Conservation (phyloP, 164 flowering plant genomes). For the Nymphaea thermarum region DNA sequence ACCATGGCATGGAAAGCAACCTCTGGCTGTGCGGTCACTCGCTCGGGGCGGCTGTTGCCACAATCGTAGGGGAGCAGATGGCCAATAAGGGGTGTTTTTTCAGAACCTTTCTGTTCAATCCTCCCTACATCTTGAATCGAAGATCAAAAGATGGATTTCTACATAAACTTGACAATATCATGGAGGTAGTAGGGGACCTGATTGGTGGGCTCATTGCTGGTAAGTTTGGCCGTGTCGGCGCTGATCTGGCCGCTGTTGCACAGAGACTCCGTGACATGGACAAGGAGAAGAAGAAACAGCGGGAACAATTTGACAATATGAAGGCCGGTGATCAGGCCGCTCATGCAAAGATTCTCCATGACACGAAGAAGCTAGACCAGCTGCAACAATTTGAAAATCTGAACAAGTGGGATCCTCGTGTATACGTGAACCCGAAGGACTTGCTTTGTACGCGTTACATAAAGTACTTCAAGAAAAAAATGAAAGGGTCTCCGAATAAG, state of each 20-base stretch:
- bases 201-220: constrained; percentile 27
- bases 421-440: constrained; percentile 55
- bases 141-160: constrained; percentile 44
- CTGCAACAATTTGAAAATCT: constrained; percentile 18
- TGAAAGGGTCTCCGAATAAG: too few species aligned
- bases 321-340: constrained; percentile 6
- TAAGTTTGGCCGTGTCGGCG: constrained; percentile 41
- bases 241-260: constrained; percentile 45
- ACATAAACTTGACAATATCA: too few species aligned
- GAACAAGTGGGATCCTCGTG: constrained; percentile 44
- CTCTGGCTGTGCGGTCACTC: constrained; percentile 91
- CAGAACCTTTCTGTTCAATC: constrained; percentile 69
- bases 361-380: too few species aligned
- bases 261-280: too few species aligned
- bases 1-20: constrained; percentile 20
- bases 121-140: constrained; percentile 65
- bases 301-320: too few species aligned
- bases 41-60: constrained; percentile 72
- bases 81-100: constrained; percentile 46
- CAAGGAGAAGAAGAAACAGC: constrained; percentile 9
- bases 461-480: constrained; percentile 41
- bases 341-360: constrained; percentile 12
- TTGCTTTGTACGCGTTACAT: constrained; percentile 56
- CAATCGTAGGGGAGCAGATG: constrained; percentile 88
- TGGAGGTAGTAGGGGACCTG: too few species aligned